Conservation (phyloP, 2,329 filamentous ascomycete genomes). For the Cordyceps javanica region DNA sequence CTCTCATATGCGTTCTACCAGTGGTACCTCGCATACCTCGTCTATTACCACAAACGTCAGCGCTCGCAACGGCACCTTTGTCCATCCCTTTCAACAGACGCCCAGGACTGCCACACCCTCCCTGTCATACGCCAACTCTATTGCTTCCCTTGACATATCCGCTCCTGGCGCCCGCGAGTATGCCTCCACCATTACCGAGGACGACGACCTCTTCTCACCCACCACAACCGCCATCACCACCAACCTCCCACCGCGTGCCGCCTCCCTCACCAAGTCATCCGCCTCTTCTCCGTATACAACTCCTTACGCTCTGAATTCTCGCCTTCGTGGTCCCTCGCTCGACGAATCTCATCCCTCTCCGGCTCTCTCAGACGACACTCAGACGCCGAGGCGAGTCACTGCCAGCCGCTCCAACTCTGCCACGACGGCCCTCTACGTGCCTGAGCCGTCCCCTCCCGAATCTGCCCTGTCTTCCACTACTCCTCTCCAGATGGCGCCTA, state of each 20-base stretch:
- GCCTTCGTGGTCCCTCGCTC: constrained; percentile 12
- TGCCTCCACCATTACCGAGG: constrained; percentile 50
- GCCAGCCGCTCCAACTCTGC: constrained; percentile 24
- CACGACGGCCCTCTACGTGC: constrained; percentile 9
- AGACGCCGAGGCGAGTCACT: constrained; percentile 21
- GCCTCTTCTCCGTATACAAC: not conserved
- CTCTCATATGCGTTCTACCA: constrained; percentile 53
- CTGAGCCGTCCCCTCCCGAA: constrained; percentile 18
- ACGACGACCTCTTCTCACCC: constrained; percentile 36
- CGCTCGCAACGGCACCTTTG: constrained; percentile 43
- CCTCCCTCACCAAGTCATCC: constrained; percentile 10
- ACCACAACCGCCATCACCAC: constrained; percentile 12
- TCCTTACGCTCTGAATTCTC: constrained; percentile 14
- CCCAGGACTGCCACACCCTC: constrained; percentile 56
- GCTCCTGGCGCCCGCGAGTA: constrained; percentile 39
- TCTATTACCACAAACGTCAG: constrained; percentile 49
- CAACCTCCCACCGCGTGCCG: constrained; percentile 13
- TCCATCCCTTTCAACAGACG: constrained; percentile 60
- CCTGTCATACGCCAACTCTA: constrained; percentile 51
- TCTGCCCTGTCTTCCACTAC: constrained; percentile 28
- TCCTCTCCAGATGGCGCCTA: constrained; percentile 18
- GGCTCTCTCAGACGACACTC: constrained; percentile 28
- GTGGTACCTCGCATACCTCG: constrained; percentile 51
- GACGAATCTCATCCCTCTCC: constrained; percentile 27
- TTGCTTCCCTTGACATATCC: constrained; percentile 43